Evolutionary conservation across 352 stramenopile genomes (phyloP), one percentile per base, ranked within the genome.

Genomic region (Phytophthora agathidicida): DNA sequence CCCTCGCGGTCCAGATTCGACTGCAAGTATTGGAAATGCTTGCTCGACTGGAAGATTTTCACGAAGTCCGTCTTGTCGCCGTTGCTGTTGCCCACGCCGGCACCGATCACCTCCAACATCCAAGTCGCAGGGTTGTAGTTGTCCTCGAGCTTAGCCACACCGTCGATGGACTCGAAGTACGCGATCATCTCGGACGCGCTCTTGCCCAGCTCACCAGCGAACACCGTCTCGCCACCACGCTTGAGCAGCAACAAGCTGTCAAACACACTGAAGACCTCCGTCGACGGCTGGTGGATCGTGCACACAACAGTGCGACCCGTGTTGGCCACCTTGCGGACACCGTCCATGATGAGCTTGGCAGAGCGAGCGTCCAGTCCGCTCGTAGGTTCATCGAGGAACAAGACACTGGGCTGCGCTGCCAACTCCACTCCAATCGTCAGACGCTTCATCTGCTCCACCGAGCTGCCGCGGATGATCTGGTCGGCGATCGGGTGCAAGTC

Each of bases 241-340:
- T 68, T 68, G 10, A 68, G 32, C 19, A 68, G 32, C 14, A 68
- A n/a, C 44, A 68, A 20, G 37, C 45, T 63, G 44, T 68, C 51
- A 24, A 68, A 68, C 3, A 68, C 52, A 26, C 43, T 78, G 37
- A 97, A 97, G 1, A 97, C 83, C 41, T 96, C 83, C 1, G 77
- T 83, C 9, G 75, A 86, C 32, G 93, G 93, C 70, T 98, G 93
- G 66, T 98, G 93, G 67, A 98, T 98, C 26, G 90, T 97, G 35
- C 93, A 97, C 4, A 97, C 65, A 9, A 98, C 69, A 1, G 83
- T 94, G 13, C 78, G 66, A 0, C 87, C 87, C 19, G 78, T 78
- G 52, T 71, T 43, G 3, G 90, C 88, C 35, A 97, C 78, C 57
- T 96, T 94, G 44, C 91, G 86, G 11, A 97, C 73, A 3, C 94